Percentiles rank a stretch among this genome's conserved stretches.
phyloP scores from a whole-genome alignment of 1,139 yeast genomes.

The Kodamaea sp. region DNA sequence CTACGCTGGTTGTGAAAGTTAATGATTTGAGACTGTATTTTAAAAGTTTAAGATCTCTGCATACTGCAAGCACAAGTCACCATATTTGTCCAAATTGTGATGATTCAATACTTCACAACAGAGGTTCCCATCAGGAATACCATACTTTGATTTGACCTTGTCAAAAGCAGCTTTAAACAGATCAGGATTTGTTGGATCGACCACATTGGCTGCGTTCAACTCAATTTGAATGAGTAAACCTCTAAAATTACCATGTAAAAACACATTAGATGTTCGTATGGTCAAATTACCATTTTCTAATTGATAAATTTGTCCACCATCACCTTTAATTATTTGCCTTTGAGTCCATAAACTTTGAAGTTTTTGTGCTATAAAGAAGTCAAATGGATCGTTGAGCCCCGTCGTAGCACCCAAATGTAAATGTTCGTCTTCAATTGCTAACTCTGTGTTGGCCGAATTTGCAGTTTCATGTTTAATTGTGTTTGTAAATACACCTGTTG shows the following conservation, averaged over 20 bases:
- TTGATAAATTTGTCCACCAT: slow-evolving; percentile 65
- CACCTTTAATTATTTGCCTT: slow-evolving; percentile 72
- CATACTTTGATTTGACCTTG: slow-evolving; percentile 32
- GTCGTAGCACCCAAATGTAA: slow-evolving; percentile 45
- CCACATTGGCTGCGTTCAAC: slow-evolving; percentile 7
- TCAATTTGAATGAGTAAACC: slow-evolving; percentile 65
- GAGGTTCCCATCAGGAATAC: slow-evolving; percentile 40
- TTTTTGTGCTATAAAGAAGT: slow-evolving; percentile 48
- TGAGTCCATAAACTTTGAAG: slow-evolving; percentile 70
- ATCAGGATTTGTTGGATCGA: slow-evolving; percentile 12
- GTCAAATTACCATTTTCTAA: slow-evolving; percentile 44
- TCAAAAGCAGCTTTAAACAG: slow-evolving; percentile 22
- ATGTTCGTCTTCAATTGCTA: slow-evolving; percentile 38
- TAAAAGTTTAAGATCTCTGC: slow-evolving; percentile 43
- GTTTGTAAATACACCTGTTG: slow-evolving; percentile 44
- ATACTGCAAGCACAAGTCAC: slow-evolving; percentile 47
- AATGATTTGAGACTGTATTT: background rate
- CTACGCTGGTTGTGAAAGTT: background rate
- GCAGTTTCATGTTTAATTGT: slow-evolving; percentile 35
- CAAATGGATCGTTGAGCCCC: slow-evolving; percentile 50
- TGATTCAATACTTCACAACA: slow-evolving; percentile 33
- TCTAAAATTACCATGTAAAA: slow-evolving; percentile 69
- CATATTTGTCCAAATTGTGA: slow-evolving; percentile 28
- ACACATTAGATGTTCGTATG: slow-evolving; percentile 65
- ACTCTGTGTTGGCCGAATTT: slow-evolving; percentile 13